Conservation (phyloP, 352 stramenopile genomes). For the Phytophthora pinifolia region DNA sequence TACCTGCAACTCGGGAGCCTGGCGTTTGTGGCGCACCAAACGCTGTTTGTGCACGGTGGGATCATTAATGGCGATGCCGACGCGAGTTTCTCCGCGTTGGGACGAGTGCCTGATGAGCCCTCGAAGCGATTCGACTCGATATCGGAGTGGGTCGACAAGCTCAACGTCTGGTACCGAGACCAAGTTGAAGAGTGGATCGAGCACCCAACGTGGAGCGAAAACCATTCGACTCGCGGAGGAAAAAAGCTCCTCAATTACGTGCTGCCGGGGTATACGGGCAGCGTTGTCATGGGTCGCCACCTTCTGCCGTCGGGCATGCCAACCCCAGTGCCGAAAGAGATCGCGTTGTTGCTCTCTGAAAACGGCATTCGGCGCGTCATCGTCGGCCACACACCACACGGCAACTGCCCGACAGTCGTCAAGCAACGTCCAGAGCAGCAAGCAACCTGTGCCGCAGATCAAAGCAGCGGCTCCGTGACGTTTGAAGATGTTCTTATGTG, state of each 20-base stretch:
- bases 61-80: slow-evolving; percentile 58
- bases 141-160: slow-evolving; percentile 58
- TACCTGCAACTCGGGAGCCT: slow-evolving; percentile 85
- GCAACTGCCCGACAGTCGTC: slow-evolving; percentile 89
- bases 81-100: slow-evolving; percentile 52
- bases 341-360: slow-evolving; percentile 56
- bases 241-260: slow-evolving; percentile 76
- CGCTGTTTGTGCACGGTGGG: slow-evolving; percentile 93
- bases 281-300: slow-evolving; percentile 75
- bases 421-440: slow-evolving; percentile 39
- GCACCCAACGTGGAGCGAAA: slow-evolving; percentile 71
- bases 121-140: slow-evolving; percentile 33
- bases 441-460: slow-evolving; percentile 13
- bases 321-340: slow-evolving; percentile 38
- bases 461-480: slow-evolving; percentile 10
- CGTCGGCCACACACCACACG: slow-evolving; percentile 92
- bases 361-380: slow-evolving; percentile 86
- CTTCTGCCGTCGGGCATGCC: slow-evolving; percentile 82
- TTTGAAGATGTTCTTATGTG: slow-evolving; percentile 90
- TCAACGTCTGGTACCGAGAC: slow-evolving; percentile 84
- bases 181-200: slow-evolving; percentile 81
- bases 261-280: slow-evolving; percentile 53
- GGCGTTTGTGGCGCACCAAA: slow-evolving; percentile 78
- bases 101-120: slow-evolving; percentile 64
- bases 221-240: slow-evolving; percentile 56